phyloP scores from a whole-genome alignment of 768 basidiomycete genomes.

The Crassisporium funariophilum region DNA sequence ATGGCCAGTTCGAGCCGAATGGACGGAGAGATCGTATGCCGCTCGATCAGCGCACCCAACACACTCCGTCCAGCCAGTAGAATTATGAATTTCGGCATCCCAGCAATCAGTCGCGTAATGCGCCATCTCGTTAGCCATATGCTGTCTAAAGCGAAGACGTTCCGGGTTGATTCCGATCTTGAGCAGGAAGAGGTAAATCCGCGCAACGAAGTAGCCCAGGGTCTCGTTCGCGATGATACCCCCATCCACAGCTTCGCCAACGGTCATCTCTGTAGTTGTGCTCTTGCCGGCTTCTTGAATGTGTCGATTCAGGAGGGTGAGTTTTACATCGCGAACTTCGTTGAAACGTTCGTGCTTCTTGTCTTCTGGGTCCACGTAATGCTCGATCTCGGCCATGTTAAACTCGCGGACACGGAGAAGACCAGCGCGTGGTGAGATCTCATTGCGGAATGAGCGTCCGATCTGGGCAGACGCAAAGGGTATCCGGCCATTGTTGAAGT shows the following conservation, averaged over 20 bases:
- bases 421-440: constrained; percentile 96
- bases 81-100: constrained; percentile 97
- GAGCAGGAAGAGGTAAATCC: constrained; percentile 86
- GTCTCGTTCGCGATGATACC: constrained; percentile 96
- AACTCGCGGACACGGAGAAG: constrained; percentile 97
- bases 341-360: constrained; percentile 85
- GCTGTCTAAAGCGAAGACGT: constrained; percentile 92
- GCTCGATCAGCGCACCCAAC: constrained; percentile 98
- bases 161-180: constrained; percentile 88
- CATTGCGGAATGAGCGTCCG: constrained; percentile 95
- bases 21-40: constrained; percentile 94
- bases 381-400: constrained; percentile 99
- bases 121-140: constrained; percentile 99
- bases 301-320: constrained; percentile 79
- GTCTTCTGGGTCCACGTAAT: constrained; percentile 94
- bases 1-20: constrained; percentile 80
- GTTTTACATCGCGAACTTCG: constrained; percentile 74
- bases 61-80: constrained; percentile 94
- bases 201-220: constrained; percentile 94
- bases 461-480: constrained; percentile 98
- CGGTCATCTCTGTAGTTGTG: constrained; percentile 61
- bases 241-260: constrained; percentile 87
- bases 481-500: constrained; percentile 96
- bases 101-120: constrained; percentile 99
- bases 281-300: constrained; percentile 80